A percentile compares a stretch with the other conserved stretches of the same genome.
phyloP scores from a whole-genome alignment of 129 eudicot genomes.

The Flaveria ramosissima region DNA sequence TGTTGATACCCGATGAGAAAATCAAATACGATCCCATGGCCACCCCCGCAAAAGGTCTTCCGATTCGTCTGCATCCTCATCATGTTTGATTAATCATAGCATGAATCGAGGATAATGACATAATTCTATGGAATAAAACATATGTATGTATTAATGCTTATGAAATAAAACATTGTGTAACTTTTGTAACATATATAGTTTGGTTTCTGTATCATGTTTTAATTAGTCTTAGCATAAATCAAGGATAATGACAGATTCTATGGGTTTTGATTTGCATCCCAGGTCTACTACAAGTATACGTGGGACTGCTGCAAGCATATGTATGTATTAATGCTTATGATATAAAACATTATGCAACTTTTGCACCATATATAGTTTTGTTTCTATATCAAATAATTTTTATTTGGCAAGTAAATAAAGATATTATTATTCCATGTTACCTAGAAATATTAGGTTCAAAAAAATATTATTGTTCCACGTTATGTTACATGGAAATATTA shows the following conservation, averaged over 20 bases:
- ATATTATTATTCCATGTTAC: too few species aligned
- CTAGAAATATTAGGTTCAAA: too few species aligned
- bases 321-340: neutral
- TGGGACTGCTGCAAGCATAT: too few species aligned
- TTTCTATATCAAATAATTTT: too few species aligned
- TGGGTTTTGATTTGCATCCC: neutral
- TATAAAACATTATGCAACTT: too few species aligned
- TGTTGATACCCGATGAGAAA: conserved; percentile 54
- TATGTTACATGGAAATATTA: too few species aligned
- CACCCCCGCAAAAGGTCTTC: conserved; percentile 56
- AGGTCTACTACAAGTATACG: neutral
- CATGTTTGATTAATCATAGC: conserved; percentile 10
- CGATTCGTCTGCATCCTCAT: conserved; percentile 46
- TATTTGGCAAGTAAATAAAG: too few species aligned
- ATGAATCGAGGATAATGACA: neutral
- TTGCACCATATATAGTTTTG: too few species aligned
- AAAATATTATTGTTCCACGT: too few species aligned
- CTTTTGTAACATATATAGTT: too few species aligned
- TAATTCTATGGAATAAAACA: neutral
- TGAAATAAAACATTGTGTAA: neutral
- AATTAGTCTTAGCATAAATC: neutral
- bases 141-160: neutral
- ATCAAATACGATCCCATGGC: conserved; percentile 50
- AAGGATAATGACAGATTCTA: neutral
- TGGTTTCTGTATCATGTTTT: neutral